Evolutionary conservation across 495 filamentous ascomycete species (phyloP).

Genomic region (Pyrenula aspistea): DNA sequence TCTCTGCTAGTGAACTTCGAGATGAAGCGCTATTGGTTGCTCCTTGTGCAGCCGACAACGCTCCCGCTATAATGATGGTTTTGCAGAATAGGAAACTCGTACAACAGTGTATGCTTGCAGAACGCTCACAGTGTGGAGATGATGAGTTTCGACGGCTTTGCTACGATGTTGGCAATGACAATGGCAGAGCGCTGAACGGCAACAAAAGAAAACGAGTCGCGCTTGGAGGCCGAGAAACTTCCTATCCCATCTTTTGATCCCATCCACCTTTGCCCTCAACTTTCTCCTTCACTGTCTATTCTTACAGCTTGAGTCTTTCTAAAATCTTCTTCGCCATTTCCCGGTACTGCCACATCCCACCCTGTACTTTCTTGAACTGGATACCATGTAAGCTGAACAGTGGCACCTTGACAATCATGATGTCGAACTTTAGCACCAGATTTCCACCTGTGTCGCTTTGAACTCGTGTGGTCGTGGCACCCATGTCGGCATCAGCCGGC

Average conservation of each 20-base stretch:
- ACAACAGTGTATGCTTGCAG: neutral
- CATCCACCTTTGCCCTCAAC: no score
- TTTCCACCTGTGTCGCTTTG: slow-evolving; percentile 73
- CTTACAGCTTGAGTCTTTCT: slow-evolving; percentile 68
- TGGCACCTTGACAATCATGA: slow-evolving; percentile 95
- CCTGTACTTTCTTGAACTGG: slow-evolving; percentile 95
- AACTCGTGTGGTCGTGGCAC: slow-evolving; percentile 76
- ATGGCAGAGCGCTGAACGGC: neutral
- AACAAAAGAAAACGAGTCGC: neutral
- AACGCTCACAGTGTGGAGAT: neutral
- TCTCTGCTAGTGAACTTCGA: no score
- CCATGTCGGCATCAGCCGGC: slow-evolving; percentile 41
- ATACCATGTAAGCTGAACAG: slow-evolving; percentile 87
- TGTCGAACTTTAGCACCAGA: slow-evolving; percentile 82
- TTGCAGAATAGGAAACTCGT: neutral
- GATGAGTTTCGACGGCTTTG: no score
- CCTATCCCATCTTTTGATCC: neutral
- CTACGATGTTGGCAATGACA: neutral
- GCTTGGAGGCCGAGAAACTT: neutral
- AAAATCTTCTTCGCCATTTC: slow-evolving; percentile 94
- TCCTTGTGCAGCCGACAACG: no score
- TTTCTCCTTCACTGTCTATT: neutral
- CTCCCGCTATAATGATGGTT: neutral
- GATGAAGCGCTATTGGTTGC: no score
- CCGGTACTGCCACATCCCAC: slow-evolving; percentile 97